Evolutionary conservation across 2,329 filamentous ascomycete genomes (phyloP).

Genomic region (Orbilia blumenaviensis): DNA sequence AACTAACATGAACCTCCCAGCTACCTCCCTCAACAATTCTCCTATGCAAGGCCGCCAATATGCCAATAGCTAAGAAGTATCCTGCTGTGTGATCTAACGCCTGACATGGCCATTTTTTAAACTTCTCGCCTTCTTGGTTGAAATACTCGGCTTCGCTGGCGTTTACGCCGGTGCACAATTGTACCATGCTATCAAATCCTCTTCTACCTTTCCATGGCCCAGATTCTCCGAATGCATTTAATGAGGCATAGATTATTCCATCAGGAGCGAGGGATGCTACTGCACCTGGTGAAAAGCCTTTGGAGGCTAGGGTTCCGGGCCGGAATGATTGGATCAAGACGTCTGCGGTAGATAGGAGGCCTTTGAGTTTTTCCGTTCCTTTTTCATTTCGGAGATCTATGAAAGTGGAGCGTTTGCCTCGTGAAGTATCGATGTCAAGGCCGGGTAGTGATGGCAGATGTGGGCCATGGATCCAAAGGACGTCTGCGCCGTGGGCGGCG

Average conservation of each 20-base stretch:
- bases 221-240: conserved; percentile 66
- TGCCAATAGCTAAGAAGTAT: conserved; percentile 67
- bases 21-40: conserved; percentile 63
- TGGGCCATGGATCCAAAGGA: conserved; percentile 61
- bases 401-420: conserved; percentile 61
- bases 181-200: conserved; percentile 68
- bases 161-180: conserved; percentile 69
- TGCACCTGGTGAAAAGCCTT: conserved; percentile 62
- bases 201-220: conserved; percentile 65
- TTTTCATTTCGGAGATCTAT: conserved; percentile 59
- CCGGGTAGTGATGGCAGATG: conserved; percentile 60
- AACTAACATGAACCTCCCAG: conserved; percentile 67
- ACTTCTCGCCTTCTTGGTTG: conserved; percentile 59
- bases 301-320: conserved; percentile 63
- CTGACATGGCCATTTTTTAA: conserved; percentile 66
- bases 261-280: conserved; percentile 61
- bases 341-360: conserved; percentile 60
- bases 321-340: conserved; percentile 65
- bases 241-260: conserved; percentile 65
- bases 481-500: conserved; percentile 62
- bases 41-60: conserved; percentile 66
- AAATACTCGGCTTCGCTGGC: conserved; percentile 66
- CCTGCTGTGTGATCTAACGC: conserved; percentile 68
- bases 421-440: conserved; percentile 60
- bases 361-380: conserved; percentile 57